Evolutionary conservation across 2,329 filamentous ascomycete species (phyloP).

Genomic region (Sphaerulina musiva): DNA sequence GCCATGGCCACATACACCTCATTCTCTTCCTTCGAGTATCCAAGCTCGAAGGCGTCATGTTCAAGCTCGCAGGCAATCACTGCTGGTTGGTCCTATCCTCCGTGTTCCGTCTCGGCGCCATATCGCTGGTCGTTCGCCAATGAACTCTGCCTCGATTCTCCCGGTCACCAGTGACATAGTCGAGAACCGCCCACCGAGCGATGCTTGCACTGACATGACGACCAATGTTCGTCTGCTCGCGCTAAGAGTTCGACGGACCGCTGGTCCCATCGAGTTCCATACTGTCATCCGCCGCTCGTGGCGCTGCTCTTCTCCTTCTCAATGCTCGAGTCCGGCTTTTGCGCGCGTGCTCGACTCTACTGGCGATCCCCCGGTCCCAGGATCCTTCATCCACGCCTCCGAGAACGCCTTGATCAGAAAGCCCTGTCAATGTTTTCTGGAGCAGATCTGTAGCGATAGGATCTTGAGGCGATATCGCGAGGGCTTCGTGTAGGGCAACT

Average conservation of each 20-base stretch:
- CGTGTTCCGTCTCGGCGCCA: background rate
- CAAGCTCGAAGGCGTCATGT: background rate
- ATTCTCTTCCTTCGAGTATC: background rate
- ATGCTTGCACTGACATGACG: too few species aligned
- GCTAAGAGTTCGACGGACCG: slow-evolving; percentile 1
- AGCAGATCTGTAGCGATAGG: slow-evolving; percentile 73
- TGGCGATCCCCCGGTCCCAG: slow-evolving; percentile 23
- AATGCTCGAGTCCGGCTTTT: background rate
- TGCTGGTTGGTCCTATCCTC: background rate
- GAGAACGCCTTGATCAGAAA: slow-evolving; percentile 44
- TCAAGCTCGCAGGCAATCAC: background rate
- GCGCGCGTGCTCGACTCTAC: slow-evolving; percentile 16
- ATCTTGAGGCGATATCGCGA: slow-evolving; percentile 72
- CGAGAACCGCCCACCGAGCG: too few species aligned
- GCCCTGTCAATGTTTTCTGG: slow-evolving; percentile 62
- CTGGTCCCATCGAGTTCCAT: slow-evolving; percentile 9
- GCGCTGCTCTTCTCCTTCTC: slow-evolving; percentile 1
- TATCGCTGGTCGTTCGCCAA: background rate
- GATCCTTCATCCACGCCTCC: slow-evolving; percentile 42
- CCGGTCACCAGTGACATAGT: background rate
- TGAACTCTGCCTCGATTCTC: background rate
- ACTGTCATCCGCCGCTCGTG: slow-evolving; percentile 7
- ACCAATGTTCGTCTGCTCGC: background rate
- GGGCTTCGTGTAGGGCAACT: slow-evolving; percentile 73
- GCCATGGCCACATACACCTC: background rate